Percentiles rank a stretch among this genome's conserved stretches.
Evolutionary conservation across 176 grass and related monocot genomes (phyloP).

Genomic region (Paspalum vaginatum): DNA sequence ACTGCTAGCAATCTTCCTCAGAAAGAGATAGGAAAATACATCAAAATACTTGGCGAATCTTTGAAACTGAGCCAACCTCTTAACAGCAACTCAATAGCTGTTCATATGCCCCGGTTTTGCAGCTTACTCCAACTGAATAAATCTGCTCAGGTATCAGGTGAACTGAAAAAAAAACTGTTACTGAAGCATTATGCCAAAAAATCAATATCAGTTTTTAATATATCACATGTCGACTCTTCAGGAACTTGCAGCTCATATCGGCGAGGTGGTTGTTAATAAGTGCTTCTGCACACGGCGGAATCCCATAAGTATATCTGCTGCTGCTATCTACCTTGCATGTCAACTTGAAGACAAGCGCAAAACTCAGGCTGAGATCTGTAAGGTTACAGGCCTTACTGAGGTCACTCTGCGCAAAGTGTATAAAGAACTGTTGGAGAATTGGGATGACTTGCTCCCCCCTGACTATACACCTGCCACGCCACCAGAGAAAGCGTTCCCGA

Average conservation of each 20-base stretch:
- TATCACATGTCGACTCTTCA: conserved; percentile 18
- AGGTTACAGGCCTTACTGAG: conserved; percentile 88
- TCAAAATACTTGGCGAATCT: conserved; percentile 93
- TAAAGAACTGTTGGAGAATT: conserved; percentile 94
- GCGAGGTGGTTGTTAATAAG: conserved; percentile 92
- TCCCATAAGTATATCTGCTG: conserved; percentile 96
- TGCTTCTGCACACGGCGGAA: conserved; percentile 91
- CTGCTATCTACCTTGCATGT: conserved; percentile 93
- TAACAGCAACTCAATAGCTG: conserved; percentile 93
- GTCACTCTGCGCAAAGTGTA: conserved; percentile 94
- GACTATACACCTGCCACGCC: conserved; percentile 86
- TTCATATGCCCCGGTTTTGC: conserved; percentile 98
- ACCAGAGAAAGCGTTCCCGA: conserved; percentile 84
- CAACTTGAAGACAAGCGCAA: conserved; percentile 95
- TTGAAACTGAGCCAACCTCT: conserved; percentile 89
- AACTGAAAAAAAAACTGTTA: conserved; percentile 5
- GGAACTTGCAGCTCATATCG: conserved; percentile 94
- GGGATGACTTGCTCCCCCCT: conserved; percentile 80
- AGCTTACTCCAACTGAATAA: conserved; percentile 92
- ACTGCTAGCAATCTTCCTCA: conserved; percentile 92
- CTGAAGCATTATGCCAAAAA: neutral
- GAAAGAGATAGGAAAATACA: conserved; percentile 97
- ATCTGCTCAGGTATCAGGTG: conserved; percentile 78
- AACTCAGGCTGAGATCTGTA: conserved; percentile 94
- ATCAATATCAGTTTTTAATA: conserved; percentile 13